Percentiles rank a stretch among this genome's conserved stretches.
Conservation (phyloP, 108 stramenopile species). For the Thalassiosira profunda region DNA sequence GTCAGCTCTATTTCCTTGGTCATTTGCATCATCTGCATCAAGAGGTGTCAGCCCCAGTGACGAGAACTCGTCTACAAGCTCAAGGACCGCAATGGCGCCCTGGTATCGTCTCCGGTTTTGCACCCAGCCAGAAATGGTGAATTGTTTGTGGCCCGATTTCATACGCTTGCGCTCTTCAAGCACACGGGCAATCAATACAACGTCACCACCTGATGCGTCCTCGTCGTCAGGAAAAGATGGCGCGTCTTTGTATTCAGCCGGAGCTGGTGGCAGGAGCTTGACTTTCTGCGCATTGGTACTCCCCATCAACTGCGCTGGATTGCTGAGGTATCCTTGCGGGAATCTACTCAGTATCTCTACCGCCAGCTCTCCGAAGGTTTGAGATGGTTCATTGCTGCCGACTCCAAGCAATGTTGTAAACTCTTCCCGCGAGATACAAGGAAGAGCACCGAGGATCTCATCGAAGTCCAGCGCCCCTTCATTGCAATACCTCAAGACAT, state of each 20-base stretch:
- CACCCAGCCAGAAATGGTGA: constrained; percentile 59
- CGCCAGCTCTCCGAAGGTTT: constrained; percentile 20
- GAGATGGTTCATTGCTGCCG: neutral
- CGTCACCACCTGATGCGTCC: neutral
- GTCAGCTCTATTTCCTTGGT: neutral
- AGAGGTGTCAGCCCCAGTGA: neutral
- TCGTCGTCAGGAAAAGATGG: neutral
- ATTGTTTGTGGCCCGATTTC: neutral
- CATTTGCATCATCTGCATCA: neutral
- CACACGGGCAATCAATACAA: constrained; percentile 2
- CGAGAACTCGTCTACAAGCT: constrained; percentile 53
- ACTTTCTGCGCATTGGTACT: constrained; percentile 21
- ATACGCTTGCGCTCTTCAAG: constrained; percentile 9
- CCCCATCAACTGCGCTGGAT: constrained; percentile 38
- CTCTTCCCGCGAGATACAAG: constrained; percentile 14
- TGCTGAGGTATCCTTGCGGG: constrained; percentile 20
- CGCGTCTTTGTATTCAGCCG: constrained; percentile 11
- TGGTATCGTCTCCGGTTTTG: constrained; percentile 74
- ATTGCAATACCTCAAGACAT: constrained; percentile 22
- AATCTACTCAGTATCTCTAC: constrained; percentile 23
- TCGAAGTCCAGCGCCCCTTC: constrained; percentile 23
- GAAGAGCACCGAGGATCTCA: constrained; percentile 26
- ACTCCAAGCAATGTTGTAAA: constrained; percentile 1
- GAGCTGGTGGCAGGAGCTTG: constrained; percentile 29
- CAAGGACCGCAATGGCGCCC: constrained; percentile 54